Evolutionary conservation across 768 basidiomycete species (phyloP).

Genomic region (Trametes punicea): DNA sequence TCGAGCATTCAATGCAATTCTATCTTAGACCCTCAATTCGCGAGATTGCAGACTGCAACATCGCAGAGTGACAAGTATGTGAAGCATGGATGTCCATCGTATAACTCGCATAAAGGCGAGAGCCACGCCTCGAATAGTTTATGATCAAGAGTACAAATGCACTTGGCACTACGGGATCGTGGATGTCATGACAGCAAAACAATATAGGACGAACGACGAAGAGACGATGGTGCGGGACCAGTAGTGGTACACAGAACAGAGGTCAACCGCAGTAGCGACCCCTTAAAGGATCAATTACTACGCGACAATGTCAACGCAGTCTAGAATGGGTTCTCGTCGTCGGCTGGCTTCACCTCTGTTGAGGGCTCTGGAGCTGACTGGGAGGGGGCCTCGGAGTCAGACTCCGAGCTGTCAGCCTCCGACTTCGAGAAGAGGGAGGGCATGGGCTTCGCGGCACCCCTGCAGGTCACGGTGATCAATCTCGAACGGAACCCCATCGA

Average conservation of each 20-base stretch:
- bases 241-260: constrained; percentile 14
- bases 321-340: constrained; percentile 72
- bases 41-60: too few relatives aligned
- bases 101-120: constrained; percentile 12
- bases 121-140: constrained; percentile 18
- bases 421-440: constrained; percentile 54
- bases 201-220: constrained; percentile 19
- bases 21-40: too few relatives aligned
- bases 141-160: constrained; percentile 17
- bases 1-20: not conserved
- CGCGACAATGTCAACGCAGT: not conserved
- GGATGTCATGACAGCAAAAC: constrained; percentile 20
- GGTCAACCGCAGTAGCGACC: constrained; percentile 5
- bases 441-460: constrained; percentile 54
- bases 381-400: constrained; percentile 34
- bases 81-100: not conserved
- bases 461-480: constrained; percentile 24
- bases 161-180: constrained; percentile 17
- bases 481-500: not conserved
- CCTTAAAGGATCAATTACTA: not conserved
- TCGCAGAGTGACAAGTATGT: not conserved
- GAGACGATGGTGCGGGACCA: constrained; percentile 10
- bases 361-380: constrained; percentile 27
- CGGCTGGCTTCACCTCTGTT: constrained; percentile 37
- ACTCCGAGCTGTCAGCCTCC: constrained; percentile 25